A percentile compares a stretch with the other conserved stretches of the same genome.
Evolutionary conservation across 768 basidiomycete genomes (phyloP).

Genomic region (Pisolithus marmoratus): DNA sequence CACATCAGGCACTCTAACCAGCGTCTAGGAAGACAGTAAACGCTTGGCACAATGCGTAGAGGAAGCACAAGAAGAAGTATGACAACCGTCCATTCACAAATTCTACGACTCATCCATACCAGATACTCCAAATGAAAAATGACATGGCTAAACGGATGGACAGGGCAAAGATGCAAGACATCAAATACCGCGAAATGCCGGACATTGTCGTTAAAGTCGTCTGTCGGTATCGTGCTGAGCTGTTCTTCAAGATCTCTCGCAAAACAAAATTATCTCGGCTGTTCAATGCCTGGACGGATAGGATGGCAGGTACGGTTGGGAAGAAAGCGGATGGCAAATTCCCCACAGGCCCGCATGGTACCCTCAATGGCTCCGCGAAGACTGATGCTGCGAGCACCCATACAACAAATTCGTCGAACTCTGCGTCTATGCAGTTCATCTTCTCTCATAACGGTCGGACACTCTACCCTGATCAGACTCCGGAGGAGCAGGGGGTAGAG

Average conservation of each 20-base stretch:
- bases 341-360: conserved; percentile 16
- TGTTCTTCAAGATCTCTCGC: conserved; percentile 90
- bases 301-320: conserved; percentile 64
- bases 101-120: background rate
- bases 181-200: conserved; percentile 81
- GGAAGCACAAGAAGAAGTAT: conserved; percentile 80
- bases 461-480: conserved; percentile 76
- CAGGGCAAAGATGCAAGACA: conserved; percentile 71
- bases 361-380: conserved; percentile 47
- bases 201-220: conserved; percentile 87
- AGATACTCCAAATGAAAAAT: conserved; percentile 78
- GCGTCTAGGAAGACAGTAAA: conserved; percentile 74
- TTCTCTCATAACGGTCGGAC: conserved; percentile 80
- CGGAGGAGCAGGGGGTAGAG: conserved; percentile 84
- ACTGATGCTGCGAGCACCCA: conserved; percentile 44
- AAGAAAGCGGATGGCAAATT: conserved; percentile 39
- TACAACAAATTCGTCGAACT: conserved; percentile 33
- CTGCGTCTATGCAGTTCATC: conserved; percentile 66
- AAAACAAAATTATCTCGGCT: conserved; percentile 81
- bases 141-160: conserved; percentile 78
- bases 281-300: conserved; percentile 83
- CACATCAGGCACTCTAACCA: conserved; percentile 16
- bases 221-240: conserved; percentile 83
- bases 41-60: conserved; percentile 75
- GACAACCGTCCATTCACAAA: conserved; percentile 2